Percentiles rank a stretch among this genome's conserved stretches.
These are phyloP conservation scores for Hura crepitans DNA, from an alignment of 441 rosid species.

Conservation along the genomic window DNA sequence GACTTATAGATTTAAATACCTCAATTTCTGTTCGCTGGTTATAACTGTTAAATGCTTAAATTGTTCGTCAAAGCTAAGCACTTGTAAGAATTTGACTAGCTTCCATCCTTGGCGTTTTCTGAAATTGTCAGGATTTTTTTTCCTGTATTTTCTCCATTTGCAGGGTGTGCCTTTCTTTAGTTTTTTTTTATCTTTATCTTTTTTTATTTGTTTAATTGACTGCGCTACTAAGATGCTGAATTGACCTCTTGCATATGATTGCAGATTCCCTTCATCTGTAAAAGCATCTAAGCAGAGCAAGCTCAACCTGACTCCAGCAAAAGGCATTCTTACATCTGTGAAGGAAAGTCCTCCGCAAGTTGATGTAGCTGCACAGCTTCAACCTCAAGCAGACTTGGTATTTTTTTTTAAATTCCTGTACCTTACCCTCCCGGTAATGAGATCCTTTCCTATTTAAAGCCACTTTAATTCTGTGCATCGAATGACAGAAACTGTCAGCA, in stretches of 20 bases:
- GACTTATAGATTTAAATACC: background rate
- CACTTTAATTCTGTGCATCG: constrained; percentile 16
- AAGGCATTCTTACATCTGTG: constrained; percentile 48
- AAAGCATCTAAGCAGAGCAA: constrained; percentile 55
- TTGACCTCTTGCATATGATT: constrained; percentile 22
- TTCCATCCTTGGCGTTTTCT: background rate
- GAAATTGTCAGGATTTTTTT: background rate
- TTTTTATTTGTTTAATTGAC: background rate
- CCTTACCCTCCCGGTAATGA: constrained; percentile 15
- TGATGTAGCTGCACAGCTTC: constrained; percentile 40
- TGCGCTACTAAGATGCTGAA: constrained; percentile 11
- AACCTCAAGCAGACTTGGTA: constrained; percentile 65
- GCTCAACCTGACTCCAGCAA: constrained; percentile 58
- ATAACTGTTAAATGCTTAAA: background rate
- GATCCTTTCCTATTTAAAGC: constrained; percentile 16
- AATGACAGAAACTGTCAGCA: constrained; percentile 63
- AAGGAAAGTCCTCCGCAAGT: constrained; percentile 45
- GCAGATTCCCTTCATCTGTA: constrained; percentile 67
- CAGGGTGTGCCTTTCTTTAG: background rate
- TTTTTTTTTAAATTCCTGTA: constrained; percentile 13
- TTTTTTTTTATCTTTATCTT: background rate
- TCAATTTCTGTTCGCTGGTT: constrained; percentile 36
- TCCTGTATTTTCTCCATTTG: background rate
- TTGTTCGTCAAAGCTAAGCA: too few species aligned
- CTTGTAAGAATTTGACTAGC: too few species aligned